Evolutionary conservation across 805 yeast species (phyloP), one percentile per base, ranked within the genome.

Genomic region (Hagleromyces aurorensis): DNA sequence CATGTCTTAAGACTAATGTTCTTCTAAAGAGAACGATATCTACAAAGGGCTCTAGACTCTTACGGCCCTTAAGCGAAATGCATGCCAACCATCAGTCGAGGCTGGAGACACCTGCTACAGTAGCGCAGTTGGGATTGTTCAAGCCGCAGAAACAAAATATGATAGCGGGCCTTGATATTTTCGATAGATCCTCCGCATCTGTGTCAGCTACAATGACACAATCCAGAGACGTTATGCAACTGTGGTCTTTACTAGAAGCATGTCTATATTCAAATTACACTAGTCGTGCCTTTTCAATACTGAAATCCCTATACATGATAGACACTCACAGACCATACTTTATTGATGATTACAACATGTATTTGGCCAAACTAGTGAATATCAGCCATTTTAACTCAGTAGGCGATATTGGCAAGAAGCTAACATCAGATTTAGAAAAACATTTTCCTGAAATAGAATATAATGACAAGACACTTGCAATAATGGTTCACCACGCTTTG

Each of bases 171-270:
- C 48, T 52, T 34, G 41, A 45, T 9, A 47, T 55, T 3, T 53
- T 50, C 25, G 50, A 48, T 23, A 43, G 44, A 27, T 42, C 56
- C 3, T 48, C 40, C 4, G 41, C 47, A 2, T 32, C 43, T 3
- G 37, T 37, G 2, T 34, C 36, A 13, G 23, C 22, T 13, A 22
- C 30, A 9, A 40, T 41, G 39, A 36, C 42, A 7, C 43, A 44
- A 24, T 50, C 79, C 5, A 70, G 69, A 47, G 78, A 74, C 39
- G 69, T 72, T n/a, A 62, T 66, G 30, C 78, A 78, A 44, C 62
- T 79, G 12, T 85, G 87, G 75, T 71, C 87, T 3, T 57, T 85
- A 19, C 63, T 84, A 22, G 94, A 85, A 44, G 89, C 91, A 0
- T 78, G 87, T 41, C 48, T 85, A 18, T 71, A 74, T 24, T 69